Evolutionary conservation across 208 protist genomes (phyloP).

Genomic region (Pavlovales sp.): DNA sequence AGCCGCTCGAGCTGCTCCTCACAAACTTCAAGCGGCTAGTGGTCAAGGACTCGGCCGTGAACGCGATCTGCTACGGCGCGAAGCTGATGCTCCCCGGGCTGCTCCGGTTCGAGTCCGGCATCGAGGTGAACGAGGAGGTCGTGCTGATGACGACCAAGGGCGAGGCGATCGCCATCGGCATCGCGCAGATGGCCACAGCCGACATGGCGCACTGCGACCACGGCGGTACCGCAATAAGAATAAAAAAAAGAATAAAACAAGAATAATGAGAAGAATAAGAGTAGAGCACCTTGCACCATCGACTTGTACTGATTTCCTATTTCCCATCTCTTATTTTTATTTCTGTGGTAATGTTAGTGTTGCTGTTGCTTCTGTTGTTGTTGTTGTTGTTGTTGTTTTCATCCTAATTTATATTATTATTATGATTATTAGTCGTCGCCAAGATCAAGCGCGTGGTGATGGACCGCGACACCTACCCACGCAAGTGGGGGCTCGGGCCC

Average conservation of each 20-base stretch:
- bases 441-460: slow-evolving; percentile 99
- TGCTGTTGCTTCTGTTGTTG: no score
- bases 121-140: slow-evolving; percentile 91
- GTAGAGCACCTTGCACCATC: background rate
- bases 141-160: slow-evolving; percentile 99
- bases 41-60: slow-evolving; percentile 98
- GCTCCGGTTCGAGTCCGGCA: slow-evolving; percentile 89
- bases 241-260: background rate
- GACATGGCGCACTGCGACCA: slow-evolving; percentile 93
- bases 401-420: slow-evolving; percentile 13
- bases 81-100: slow-evolving; percentile 99
- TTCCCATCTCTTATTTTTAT: background rate
- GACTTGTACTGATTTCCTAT: background rate
- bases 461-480: slow-evolving; percentile 99
- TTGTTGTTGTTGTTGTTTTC: background rate
- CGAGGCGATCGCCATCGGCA: slow-evolving; percentile 96
- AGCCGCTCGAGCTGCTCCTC: slow-evolving; percentile 96
- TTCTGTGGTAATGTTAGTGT: background rate
- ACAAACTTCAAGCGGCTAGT: slow-evolving; percentile 96
- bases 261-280: background rate
- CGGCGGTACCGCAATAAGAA: slow-evolving; percentile 71
- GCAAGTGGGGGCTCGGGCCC: slow-evolving; percentile 91
- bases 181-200: slow-evolving; percentile 96
- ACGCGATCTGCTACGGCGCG: slow-evolving; percentile 97
- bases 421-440: no score